Evolutionary conservation across 163 green algal genomes (phyloP).

Genomic region (Smithsoniella earleae): DNA sequence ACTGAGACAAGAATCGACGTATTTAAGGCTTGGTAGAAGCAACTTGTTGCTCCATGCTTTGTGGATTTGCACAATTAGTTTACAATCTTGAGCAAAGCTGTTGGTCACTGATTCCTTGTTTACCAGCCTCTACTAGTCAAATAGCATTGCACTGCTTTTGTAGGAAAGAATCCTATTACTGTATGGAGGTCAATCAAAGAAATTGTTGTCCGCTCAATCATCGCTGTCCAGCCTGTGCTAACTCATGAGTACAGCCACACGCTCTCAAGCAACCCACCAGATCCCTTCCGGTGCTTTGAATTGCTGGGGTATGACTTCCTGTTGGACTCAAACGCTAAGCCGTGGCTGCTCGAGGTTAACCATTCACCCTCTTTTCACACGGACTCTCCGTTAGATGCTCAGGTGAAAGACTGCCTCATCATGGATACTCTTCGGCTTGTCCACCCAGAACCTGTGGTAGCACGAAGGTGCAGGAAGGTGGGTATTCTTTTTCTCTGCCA

Average conservation of each 20-base stretch:
- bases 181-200: slow-evolving; percentile 47
- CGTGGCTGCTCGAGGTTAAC: slow-evolving; percentile 83
- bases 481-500: neutral
- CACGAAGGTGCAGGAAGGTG: slow-evolving; percentile 10
- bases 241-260: slow-evolving; percentile 56
- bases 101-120: too few species aligned
- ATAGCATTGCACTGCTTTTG: too few species aligned
- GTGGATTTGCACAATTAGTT: too few species aligned
- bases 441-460: slow-evolving; percentile 2
- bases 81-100: too few species aligned
- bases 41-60: too few species aligned
- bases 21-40: too few species aligned
- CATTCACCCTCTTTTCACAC: slow-evolving; percentile 66
- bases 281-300: slow-evolving; percentile 68
- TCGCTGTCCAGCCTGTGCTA: slow-evolving; percentile 60
- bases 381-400: slow-evolving; percentile 59
- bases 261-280: slow-evolving; percentile 38
- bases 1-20: too few species aligned
- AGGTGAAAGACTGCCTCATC: slow-evolving; percentile 57
- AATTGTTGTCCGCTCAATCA: slow-evolving; percentile 54
- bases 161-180: neutral
- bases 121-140: too few species aligned
- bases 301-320: slow-evolving; percentile 68
- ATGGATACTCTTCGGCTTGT: slow-evolving; percentile 37
- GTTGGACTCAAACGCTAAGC: slow-evolving; percentile 51